These are phyloP conservation scores for Centella asiatica DNA, from an alignment of 129 eudicot genomes.

Conservation along the genomic window DNA sequence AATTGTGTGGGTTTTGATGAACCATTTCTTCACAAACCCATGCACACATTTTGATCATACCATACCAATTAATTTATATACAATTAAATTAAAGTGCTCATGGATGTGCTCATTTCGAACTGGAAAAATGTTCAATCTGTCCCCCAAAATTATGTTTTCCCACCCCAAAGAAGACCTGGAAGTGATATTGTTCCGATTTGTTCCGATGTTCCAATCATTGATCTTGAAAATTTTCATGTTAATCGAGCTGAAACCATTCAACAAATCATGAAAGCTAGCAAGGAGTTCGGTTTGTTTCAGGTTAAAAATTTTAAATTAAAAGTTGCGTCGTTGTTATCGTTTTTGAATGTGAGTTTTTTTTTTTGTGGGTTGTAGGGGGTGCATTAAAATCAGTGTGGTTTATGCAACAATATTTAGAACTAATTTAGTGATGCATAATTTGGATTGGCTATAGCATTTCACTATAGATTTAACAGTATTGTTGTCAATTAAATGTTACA, in stretches of 20 bases:
- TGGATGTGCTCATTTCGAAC: conserved; percentile 38
- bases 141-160: conserved; percentile 39
- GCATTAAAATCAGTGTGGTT: too few species aligned
- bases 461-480: not conserved
- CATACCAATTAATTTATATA: too few species aligned
- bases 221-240: conserved; percentile 11
- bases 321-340: too few species aligned
- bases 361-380: too few species aligned
- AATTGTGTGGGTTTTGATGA: too few species aligned
- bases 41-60: too few species aligned
- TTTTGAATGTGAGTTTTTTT: too few species aligned
- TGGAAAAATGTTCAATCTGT: conserved; percentile 30
- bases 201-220: conserved; percentile 25
- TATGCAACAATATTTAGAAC: not conserved
- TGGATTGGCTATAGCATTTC: not conserved
- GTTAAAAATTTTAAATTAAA: conserved; percentile 7
- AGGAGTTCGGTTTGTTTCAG: conserved; percentile 45
- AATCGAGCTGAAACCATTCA: conserved; percentile 17
- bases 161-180: conserved; percentile 37
- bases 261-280: conserved; percentile 30
- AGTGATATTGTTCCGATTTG: conserved; percentile 3
- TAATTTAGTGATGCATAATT: not conserved
- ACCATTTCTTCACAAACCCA: too few species aligned
- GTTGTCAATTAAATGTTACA: not conserved
- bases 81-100: conserved; percentile 4